Percentiles rank a stretch among this genome's conserved stretches.
phyloP scores from a whole-genome alignment of 768 basidiomycete genomes.

The Mycena galericulata region DNA sequence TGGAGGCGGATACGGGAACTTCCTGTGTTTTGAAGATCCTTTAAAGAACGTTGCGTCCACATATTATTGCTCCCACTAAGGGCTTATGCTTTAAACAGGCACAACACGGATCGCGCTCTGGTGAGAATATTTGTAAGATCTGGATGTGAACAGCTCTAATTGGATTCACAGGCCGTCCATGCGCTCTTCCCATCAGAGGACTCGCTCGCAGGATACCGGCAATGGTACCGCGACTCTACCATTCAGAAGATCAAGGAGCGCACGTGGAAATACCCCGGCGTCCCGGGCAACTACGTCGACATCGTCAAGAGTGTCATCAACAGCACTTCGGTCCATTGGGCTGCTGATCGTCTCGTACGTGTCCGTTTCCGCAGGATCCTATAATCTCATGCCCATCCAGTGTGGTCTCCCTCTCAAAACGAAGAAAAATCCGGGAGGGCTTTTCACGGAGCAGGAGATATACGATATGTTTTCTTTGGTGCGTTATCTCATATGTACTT shows the following conservation, averaged over 20 bases:
- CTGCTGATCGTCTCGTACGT: conserved; percentile 51
- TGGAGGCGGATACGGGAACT: conserved; percentile 46
- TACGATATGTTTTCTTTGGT: conserved; percentile 52
- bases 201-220: conserved; percentile 37
- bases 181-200: conserved; percentile 44
- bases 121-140: too few relatives aligned
- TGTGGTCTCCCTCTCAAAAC: conserved; percentile 57
- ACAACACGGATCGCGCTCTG: conserved; percentile 33
- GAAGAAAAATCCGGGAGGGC: conserved; percentile 48
- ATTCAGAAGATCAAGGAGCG: conserved; percentile 36
- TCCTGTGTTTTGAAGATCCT: conserved; percentile 46
- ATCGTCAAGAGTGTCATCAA: conserved; percentile 59
- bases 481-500: background rate
- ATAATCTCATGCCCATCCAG: conserved; percentile 31
- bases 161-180: conserved; percentile 41
- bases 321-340: conserved; percentile 54
- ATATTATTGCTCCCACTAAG: conserved; percentile 24
- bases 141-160: too few relatives aligned
- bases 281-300: conserved; percentile 51
- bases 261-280: conserved; percentile 43
- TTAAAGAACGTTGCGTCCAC: conserved; percentile 27
- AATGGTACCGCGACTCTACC: conserved; percentile 43
- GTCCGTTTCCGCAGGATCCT: background rate
- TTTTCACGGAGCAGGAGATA: conserved; percentile 55
- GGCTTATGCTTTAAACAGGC: conserved; percentile 28